phyloP scores from a whole-genome alignment of 2,329 filamentous ascomycete genomes.

The Chrysoporthe austroafricana region DNA sequence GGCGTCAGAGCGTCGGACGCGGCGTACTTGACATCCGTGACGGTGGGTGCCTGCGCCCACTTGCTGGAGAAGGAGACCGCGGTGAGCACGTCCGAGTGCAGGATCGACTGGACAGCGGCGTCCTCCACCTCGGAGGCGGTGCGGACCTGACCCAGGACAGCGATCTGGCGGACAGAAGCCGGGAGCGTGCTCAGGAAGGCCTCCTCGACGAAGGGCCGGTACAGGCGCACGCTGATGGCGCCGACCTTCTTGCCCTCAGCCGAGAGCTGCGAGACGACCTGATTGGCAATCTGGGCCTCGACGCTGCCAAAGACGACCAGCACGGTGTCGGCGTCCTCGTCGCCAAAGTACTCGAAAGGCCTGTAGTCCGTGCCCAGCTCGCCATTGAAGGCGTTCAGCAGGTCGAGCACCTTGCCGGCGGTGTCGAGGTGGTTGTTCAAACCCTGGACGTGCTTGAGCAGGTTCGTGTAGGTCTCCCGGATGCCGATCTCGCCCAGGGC shows the following conservation, averaged over 20 bases:
- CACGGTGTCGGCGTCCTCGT: slow-evolving; percentile 77
- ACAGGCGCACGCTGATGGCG: slow-evolving; percentile 88
- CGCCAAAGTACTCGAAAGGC: slow-evolving; percentile 92
- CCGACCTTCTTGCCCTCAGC: slow-evolving; percentile 78
- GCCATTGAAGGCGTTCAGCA: slow-evolving; percentile 78
- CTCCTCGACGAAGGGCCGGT: slow-evolving; percentile 94
- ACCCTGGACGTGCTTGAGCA: slow-evolving; percentile 62
- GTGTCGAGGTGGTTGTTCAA: slow-evolving; percentile 71
- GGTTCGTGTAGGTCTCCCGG: slow-evolving; percentile 65
- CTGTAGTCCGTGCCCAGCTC: slow-evolving; percentile 93
- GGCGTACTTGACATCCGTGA: slow-evolving; percentile 89
- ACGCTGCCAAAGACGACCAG: slow-evolving; percentile 91
- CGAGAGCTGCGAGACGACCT: slow-evolving; percentile 75
- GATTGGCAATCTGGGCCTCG: slow-evolving; percentile 82
- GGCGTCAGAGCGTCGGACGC: slow-evolving; percentile 64
- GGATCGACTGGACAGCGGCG: slow-evolving; percentile 74
- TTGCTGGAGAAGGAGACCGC: slow-evolving; percentile 78
- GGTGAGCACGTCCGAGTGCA: slow-evolving; percentile 91
- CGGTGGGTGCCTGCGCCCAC: slow-evolving; percentile 63
- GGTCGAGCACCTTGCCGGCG: slow-evolving; percentile 70
- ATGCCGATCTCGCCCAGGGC: slow-evolving; percentile 68
- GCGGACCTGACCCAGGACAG: slow-evolving; percentile 86
- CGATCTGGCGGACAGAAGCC: slow-evolving; percentile 72
- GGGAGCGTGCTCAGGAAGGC: slow-evolving; percentile 86
- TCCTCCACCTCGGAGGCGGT: slow-evolving; percentile 76